Base-by-base conservation (phyloP, 106 monocot species). In the Hemerocallis citrina region DNA sequence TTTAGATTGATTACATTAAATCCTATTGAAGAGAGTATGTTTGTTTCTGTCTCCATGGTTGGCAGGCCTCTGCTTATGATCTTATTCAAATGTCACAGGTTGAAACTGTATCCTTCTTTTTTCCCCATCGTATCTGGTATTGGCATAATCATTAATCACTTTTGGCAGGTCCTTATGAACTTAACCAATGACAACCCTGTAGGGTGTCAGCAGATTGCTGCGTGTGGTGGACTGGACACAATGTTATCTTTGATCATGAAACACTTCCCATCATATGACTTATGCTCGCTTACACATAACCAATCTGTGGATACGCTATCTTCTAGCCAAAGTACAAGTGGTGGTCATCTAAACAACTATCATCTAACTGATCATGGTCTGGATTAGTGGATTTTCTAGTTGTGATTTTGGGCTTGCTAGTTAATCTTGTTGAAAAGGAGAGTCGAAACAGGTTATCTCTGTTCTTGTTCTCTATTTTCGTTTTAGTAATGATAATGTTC, bases 381-480 rank as follows among this genome's bases (percentile, higher is more conserved):
- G 57, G 92, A n/a, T n/a, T n/a, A n/a, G n/a, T n/a, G n/a, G n/a
- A 99, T 73, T 91, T 99, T 72, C 82, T 99, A 55, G 98, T 99
- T 59, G 92, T 82, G 55, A 92, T 99, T 58, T 77, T 99, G 77
- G 98, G 98, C 34, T 85, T 99, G 71, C 82, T 99, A 58, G 98
- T 99, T 23, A 99, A 99, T 72, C 82, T 99, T 70, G 92, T 99
- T 34, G 98, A 99, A 80, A 99, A 92, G 64, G 98, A 99, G 59
- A 80, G 70, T 65, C 68, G 33, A 55, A 99, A 99, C 75, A 99
- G 98, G 98, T 89, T 67, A 51, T 27, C 63, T 64, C 35, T 11
- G 23, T 61, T 10, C 7, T 45, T 14, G 8, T 19, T 57, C 36
- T 23, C 17, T 34, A 22, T n/a, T n/a, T n/a, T n/a, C n/a, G 14